A percentile compares a stretch with the other conserved stretches of the same genome.
Evolutionary conservation across 1,284 basidiomycete genomes (phyloP).

Genomic region (Anthracocystis walkeri): DNA sequence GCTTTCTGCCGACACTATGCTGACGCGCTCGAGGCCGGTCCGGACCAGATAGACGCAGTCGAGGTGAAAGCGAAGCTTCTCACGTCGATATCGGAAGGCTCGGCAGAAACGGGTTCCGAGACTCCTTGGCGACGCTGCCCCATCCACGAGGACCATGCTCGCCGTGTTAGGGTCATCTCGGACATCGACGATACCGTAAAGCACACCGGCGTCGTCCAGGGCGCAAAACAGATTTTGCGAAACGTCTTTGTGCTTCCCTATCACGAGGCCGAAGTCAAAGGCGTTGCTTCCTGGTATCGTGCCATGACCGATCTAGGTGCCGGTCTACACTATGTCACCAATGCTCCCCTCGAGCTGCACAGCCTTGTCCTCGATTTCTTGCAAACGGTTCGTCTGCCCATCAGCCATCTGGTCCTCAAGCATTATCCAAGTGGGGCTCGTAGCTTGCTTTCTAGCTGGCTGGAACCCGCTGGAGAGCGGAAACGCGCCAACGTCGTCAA

Average conservation of each 20-base stretch:
- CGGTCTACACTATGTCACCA: constrained; percentile 75
- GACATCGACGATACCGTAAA: constrained; percentile 97
- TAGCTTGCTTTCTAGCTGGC: constrained; percentile 55
- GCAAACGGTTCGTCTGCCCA: constrained; percentile 76
- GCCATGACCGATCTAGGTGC: constrained; percentile 38
- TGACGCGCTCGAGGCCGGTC: constrained; percentile 12
- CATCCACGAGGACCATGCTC: constrained; percentile 39
- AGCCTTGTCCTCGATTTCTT: constrained; percentile 84
- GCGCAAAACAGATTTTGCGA: constrained; percentile 69
- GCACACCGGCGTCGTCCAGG: constrained; percentile 68
- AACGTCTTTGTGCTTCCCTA: constrained; percentile 74
- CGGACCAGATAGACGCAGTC: constrained; percentile 39
- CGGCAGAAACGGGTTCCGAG: constrained; percentile 6
- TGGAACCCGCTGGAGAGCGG: constrained; percentile 58
- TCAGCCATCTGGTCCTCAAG: constrained; percentile 71
- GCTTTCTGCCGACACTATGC: constrained; percentile 42
- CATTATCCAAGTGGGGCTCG: constrained; percentile 53
- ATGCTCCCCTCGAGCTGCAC: constrained; percentile 87
- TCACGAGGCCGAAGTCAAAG: constrained; percentile 81
- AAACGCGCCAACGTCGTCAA: constrained; percentile 52
- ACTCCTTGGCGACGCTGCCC: constrained; percentile 37
- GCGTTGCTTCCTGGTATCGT: constrained; percentile 77
- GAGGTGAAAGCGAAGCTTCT: constrained; percentile 38
- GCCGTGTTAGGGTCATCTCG: constrained; percentile 77
- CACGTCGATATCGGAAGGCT: neutral